Evolutionary conservation across 305 asterid species (phyloP).

Genomic region (Andrographis paniculata): DNA sequence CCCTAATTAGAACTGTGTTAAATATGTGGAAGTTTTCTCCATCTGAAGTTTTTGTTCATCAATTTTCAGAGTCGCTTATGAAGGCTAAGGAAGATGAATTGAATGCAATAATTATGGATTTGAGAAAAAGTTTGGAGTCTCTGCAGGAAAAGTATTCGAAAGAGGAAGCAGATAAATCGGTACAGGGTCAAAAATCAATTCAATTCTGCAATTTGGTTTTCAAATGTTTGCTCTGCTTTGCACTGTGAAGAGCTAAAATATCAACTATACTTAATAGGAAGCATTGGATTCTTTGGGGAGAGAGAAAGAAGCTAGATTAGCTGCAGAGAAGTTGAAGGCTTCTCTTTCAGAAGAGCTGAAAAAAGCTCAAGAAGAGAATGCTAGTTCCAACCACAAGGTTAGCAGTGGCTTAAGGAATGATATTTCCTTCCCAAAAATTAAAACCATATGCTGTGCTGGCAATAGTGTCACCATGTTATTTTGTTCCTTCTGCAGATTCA

Average conservation of each 20-base stretch:
- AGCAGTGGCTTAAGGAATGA: background rate
- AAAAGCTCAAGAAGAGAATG: conserved; percentile 56
- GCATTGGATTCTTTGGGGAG: conserved; percentile 53
- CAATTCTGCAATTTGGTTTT: background rate
- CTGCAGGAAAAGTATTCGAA: conserved; percentile 57
- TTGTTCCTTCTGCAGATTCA: conserved; percentile 36
- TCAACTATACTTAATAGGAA: conserved; percentile 38
- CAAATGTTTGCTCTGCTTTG: background rate
- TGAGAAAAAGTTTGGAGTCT: conserved; percentile 54
- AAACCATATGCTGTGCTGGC: background rate
- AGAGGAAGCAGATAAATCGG: conserved; percentile 69
- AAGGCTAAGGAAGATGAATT: conserved; percentile 78
- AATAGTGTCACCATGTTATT: background rate
- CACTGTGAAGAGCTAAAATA: conserved; percentile 12
- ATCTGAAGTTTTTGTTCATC: conserved; percentile 3
- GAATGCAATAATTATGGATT: conserved; percentile 66
- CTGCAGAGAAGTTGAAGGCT: conserved; percentile 61
- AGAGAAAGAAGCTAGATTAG: conserved; percentile 64
- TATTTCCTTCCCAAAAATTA: background rate
- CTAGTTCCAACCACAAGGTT: conserved; percentile 64
- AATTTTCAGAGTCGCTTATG: conserved; percentile 51
- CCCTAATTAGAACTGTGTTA: background rate
- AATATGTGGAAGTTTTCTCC: background rate
- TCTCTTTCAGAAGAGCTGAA: conserved; percentile 69
- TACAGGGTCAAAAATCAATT: conserved; percentile 16